Evolutionary conservation across 306 rosid species (phyloP).

Genomic region (Chamaecrista fasciculata): DNA sequence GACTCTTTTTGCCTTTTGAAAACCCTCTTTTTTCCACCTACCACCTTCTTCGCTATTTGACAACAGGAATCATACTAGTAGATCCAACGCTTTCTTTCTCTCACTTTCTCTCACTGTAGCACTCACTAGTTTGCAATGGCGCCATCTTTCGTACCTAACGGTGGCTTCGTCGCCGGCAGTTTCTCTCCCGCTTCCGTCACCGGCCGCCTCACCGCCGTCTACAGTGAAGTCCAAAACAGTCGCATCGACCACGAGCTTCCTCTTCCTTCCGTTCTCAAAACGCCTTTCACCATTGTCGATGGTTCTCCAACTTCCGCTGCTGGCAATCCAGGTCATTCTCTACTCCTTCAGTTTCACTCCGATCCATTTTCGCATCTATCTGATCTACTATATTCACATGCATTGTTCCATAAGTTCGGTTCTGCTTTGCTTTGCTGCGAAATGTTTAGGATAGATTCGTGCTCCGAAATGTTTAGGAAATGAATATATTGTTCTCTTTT

Average conservation of each 20-base stretch:
- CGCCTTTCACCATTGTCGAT: conserved; percentile 64
- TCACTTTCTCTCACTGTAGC: not conserved
- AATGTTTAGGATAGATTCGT: too few species aligned
- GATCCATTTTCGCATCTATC: conserved; percentile 30
- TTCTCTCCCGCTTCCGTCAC: conserved; percentile 27
- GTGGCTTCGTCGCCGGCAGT: conserved; percentile 28
- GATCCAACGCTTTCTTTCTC: not conserved
- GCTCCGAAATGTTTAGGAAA: too few species aligned
- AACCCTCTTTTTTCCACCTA: too few species aligned
- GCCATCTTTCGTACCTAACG: conserved; percentile 45
- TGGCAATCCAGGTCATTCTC: conserved; percentile 74
- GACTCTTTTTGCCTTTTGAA: too few species aligned
- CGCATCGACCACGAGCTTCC: conserved; percentile 82
- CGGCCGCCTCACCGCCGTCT: conserved; percentile 63
- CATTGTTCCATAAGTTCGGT: conserved; percentile 17
- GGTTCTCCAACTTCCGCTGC: conserved; percentile 95
- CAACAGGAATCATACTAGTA: too few species aligned
- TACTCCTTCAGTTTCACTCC: not conserved
- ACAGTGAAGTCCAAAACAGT: conserved; percentile 78
- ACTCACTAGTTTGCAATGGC: conserved; percentile 45
- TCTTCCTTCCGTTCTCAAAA: conserved; percentile 76
- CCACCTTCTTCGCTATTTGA: too few species aligned
- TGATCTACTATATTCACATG: not conserved
- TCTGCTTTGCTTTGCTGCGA: too few species aligned
- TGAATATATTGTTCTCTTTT: not conserved